These are phyloP conservation scores for Neopestalotiopsis sp. DNA, from an alignment of 2,329 filamentous ascomycete genomes.

Conservation along the genomic window DNA sequence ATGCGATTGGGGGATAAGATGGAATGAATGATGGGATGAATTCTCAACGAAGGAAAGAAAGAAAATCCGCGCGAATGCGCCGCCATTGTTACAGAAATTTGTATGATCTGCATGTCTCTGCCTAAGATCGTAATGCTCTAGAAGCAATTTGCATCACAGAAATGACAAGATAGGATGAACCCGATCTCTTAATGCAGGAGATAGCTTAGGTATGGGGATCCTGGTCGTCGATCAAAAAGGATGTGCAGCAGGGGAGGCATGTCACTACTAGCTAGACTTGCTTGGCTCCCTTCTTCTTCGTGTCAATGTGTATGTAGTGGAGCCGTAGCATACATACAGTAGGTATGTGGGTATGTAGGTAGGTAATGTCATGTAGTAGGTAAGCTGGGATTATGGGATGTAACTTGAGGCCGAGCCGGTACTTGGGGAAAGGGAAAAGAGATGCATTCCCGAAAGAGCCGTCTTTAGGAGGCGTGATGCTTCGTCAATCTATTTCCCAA, in stretches of 20 bases:
- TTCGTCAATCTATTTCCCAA: background rate
- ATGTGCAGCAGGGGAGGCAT: slow-evolving; percentile 19
- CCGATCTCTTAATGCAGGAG: slow-evolving; percentile 6
- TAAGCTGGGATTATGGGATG: background rate
- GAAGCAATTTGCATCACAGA: slow-evolving; percentile 14
- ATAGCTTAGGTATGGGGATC: slow-evolving; percentile 5
- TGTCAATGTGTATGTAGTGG: too few relatives aligned
- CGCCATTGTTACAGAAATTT: slow-evolving; percentile 9
- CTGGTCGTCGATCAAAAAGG: slow-evolving; percentile 20
- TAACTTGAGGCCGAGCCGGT: background rate
- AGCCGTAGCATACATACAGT: too few relatives aligned
- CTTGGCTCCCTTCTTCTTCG: too few relatives aligned
- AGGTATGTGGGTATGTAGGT: background rate
- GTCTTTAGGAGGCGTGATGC: background rate
- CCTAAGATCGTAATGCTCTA: slow-evolving; percentile 16
- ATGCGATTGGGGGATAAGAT: background rate
- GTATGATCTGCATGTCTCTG: slow-evolving; percentile 15
- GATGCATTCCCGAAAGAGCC: background rate
- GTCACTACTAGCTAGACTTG: background rate
- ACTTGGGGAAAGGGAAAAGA: background rate
- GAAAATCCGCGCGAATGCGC: background rate
- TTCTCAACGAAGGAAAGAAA: background rate
- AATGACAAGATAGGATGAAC: slow-evolving; percentile 17
- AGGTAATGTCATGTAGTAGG: background rate
- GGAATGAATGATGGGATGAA: background rate